Evolutionary conservation across 2,329 filamentous ascomycete species (phyloP), one percentile per base, ranked within the genome.

Genomic region (Bretziella fagacearum): DNA sequence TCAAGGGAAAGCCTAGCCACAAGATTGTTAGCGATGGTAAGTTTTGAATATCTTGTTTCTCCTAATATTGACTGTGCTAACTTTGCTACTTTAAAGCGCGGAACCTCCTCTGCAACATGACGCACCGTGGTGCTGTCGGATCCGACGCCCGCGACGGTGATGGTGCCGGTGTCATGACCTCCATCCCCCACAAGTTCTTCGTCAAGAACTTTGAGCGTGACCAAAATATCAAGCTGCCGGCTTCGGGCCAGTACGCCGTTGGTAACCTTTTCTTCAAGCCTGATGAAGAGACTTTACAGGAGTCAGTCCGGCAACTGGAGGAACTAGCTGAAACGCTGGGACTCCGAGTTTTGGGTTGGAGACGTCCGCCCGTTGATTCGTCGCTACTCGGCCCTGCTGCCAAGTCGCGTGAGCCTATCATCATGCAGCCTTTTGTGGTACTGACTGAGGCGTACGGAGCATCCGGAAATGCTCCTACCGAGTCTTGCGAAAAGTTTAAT

Each of bases 181-280:
- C 87, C 51, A 94, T 98, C 58, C 91, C 91, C 51, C 89, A 96
- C 71, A 86, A 81, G 65, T 96, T 98, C 71, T 96, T 98, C 64
- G 71, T 94, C 62, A 98, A 96, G 73, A 93, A 96, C 64, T 96
- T 96, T 64, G 86, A 84, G 64, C 81, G 81, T 56, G 85, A 95
- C 67, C 81, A 85, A 60, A 82, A 80, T 61, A 79, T 91, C 60
- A 81, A 85, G 64, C 72, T 98, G 53, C 91, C 91, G 52, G 79
- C 82, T 53, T 70, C 79, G 54, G 91, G 89, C 57, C 85, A 96
- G 66, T 98, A 98, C 67, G 91, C 91, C 52, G 87, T 87, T 57
- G 89, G 89, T 58, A 98, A 98, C 65, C 66, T 98, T 58, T 98
- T 98, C 70, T 95, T 98, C 73, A 96, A 95, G 72, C 91, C 89